These are phyloP conservation scores for Phaeosphaeria sp. DNA, from an alignment of 2,329 filamentous ascomycete species.

Conservation along the genomic window DNA sequence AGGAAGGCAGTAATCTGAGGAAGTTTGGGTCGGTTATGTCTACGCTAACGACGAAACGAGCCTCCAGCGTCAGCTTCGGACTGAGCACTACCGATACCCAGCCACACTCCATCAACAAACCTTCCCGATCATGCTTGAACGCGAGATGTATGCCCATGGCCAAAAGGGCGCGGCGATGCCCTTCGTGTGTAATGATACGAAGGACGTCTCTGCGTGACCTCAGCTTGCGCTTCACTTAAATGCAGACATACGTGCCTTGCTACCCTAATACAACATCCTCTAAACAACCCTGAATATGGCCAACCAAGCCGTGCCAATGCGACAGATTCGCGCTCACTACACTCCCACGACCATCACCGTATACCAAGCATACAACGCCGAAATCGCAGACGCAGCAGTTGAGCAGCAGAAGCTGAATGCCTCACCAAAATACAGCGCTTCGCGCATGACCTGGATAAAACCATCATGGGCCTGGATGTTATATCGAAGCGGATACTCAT, in stretches of 20 bases:
- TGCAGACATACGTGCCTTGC: not conserved
- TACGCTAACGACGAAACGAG: not conserved
- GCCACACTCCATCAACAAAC: not conserved
- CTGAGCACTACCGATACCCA: not conserved
- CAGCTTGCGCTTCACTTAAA: not conserved
- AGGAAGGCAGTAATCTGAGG: not conserved
- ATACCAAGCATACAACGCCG: conserved; percentile 66
- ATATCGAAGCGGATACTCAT: conserved; percentile 67
- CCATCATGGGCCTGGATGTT: conserved; percentile 70
- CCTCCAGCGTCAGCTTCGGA: not conserved
- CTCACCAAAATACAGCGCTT: conserved; percentile 59
- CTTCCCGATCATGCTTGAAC: not conserved
- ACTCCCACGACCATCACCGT: conserved; percentile 63
- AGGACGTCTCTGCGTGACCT: not conserved
- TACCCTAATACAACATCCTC: not conserved
- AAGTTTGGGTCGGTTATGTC: not conserved
- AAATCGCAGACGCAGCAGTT: conserved; percentile 63
- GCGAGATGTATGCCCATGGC: not conserved
- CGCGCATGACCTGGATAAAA: conserved; percentile 71
- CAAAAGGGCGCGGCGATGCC: not conserved
- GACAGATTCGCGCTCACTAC: conserved; percentile 62
- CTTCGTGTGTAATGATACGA: not conserved
- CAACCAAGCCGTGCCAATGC: conserved; percentile 24
- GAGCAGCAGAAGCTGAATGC: conserved; percentile 59
- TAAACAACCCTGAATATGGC: not conserved